Evolutionary conservation across 306 rosid genomes (phyloP).

Genomic region (Castanopsis chinensis): DNA sequence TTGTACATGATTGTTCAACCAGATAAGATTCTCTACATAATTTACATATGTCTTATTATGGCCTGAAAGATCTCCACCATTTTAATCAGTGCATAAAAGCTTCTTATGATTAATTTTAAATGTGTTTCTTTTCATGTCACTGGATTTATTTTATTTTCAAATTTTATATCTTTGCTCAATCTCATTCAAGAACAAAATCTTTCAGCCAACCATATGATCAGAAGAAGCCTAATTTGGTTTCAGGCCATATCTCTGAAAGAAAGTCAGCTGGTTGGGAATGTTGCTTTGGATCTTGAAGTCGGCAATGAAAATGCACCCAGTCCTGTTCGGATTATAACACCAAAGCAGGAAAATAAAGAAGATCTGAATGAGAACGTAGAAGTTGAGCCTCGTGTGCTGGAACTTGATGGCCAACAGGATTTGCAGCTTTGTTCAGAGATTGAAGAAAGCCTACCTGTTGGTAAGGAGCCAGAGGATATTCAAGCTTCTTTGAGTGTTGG

Average conservation of each 20-base stretch:
- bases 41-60: background rate
- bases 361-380: constrained; percentile 26
- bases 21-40: background rate
- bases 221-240: constrained; percentile 36
- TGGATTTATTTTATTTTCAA: background rate
- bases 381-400: constrained; percentile 20
- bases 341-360: constrained; percentile 42
- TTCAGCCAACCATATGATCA: constrained; percentile 12
- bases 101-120: background rate
- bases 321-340: constrained; percentile 68
- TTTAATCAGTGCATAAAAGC: background rate
- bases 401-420: constrained; percentile 34
- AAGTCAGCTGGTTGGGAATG: constrained; percentile 71
- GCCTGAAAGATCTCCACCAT: background rate
- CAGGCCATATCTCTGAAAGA: constrained; percentile 87
- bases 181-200: constrained; percentile 11
- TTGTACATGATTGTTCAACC: background rate
- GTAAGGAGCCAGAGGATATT: constrained; percentile 34
- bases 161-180: constrained; percentile 2
- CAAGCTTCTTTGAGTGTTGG: constrained; percentile 13
- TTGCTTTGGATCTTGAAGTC: constrained; percentile 57
- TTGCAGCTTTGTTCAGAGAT: constrained; percentile 26
- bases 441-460: constrained; percentile 31
- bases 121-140: background rate
- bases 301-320: constrained; percentile 39